Conservation (phyloP, 345 rosid species). For the Gossypium herbaceum region DNA sequence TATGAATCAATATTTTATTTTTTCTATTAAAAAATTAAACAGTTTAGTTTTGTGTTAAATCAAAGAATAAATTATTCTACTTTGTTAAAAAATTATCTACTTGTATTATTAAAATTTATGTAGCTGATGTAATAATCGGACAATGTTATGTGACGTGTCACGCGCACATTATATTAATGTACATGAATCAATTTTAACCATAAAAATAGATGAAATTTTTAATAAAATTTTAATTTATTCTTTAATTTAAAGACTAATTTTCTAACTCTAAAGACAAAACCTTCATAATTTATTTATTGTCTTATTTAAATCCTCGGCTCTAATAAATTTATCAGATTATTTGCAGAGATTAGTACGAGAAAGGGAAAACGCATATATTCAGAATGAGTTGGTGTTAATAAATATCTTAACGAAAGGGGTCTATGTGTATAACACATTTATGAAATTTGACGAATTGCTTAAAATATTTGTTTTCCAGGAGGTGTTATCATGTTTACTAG, state of each 20-base stretch:
- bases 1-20: too few species aligned
- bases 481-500: constrained; percentile 88
- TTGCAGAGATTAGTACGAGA: background rate
- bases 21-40: rapidly evolving
- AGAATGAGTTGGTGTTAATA: background rate
- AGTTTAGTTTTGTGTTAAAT: too few species aligned
- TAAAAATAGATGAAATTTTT: too few species aligned
- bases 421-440: background rate
- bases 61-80: rapidly evolving
- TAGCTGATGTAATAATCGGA: too few species aligned
- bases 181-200: too few species aligned
- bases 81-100: too few species aligned
- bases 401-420: background rate
- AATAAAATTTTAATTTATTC: too few species aligned
- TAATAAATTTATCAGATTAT: background rate
- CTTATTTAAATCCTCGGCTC: too few species aligned
- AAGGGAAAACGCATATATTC: background rate
- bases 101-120: rapidly evolving
- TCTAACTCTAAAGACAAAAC: too few species aligned
- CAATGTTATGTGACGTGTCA: too few species aligned
- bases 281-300: background rate
- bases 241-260: too few species aligned
- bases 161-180: too few species aligned
- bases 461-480: constrained; percentile 35
- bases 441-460: background rate